phyloP scores from a whole-genome alignment of 129 eudicot genomes.

The Centrapalus pauciflorus region DNA sequence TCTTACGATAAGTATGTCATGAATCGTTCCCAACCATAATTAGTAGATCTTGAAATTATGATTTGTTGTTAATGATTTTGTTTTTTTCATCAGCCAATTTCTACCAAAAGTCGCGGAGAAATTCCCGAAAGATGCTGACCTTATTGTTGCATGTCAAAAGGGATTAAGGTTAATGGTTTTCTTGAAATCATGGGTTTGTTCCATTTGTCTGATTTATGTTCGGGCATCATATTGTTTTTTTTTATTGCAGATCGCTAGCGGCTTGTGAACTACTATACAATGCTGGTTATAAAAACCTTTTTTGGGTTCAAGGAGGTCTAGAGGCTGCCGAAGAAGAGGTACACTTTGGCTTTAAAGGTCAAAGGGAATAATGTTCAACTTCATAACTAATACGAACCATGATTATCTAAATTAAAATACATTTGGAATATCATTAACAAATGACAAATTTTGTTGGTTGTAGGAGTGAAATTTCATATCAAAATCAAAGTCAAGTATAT shows the following conservation, averaged over 20 bases:
- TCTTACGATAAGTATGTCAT: conserved; percentile 63
- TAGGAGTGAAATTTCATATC: not conserved
- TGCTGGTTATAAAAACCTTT: conserved; percentile 85
- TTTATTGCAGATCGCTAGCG: conserved; percentile 73
- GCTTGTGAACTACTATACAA: conserved; percentile 90
- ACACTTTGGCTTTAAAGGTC: not conserved
- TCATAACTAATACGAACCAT: not conserved
- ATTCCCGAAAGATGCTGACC: conserved; percentile 78
- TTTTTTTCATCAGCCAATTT: conserved; percentile 52
- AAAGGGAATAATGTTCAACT: not conserved
- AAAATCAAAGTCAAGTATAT: not conserved
- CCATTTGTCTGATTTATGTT: not conserved
- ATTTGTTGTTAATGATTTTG: not conserved
- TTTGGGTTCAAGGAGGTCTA: conserved; percentile 97
- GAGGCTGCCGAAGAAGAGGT: conserved; percentile 98
- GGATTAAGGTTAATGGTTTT: conserved; percentile 65
- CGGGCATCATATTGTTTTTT: not conserved
- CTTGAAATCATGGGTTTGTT: not conserved
- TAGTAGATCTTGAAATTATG: not conserved
- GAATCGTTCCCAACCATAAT: not conserved
- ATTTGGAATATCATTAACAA: not conserved
- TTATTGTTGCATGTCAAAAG: conserved; percentile 97
- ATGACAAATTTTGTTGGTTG: not conserved
- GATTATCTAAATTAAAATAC: not conserved
- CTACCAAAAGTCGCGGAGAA: conserved; percentile 59